A percentile compares a stretch with the other conserved stretches of the same genome.
These are phyloP conservation scores for Mycotypha africana DNA, from an alignment of 371 early-diverging fungal genomes.

Conservation along the genomic window DNA sequence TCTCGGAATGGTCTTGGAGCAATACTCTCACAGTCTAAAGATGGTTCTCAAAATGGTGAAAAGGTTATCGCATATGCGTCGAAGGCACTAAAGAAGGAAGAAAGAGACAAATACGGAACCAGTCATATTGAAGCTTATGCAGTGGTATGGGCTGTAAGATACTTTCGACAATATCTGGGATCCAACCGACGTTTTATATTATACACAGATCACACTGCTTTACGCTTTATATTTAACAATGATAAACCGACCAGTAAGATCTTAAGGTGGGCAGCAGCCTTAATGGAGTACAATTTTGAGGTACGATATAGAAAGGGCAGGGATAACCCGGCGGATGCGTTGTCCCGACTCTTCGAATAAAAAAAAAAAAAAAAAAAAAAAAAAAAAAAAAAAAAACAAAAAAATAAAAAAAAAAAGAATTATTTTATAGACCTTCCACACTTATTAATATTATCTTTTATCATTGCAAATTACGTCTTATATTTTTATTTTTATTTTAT, in stretches of 20 bases:
- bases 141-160: not conserved
- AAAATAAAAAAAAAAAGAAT: too few relatives aligned
- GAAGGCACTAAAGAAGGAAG: not conserved
- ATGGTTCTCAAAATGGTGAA: slow-evolving; percentile 2
- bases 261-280: slow-evolving; percentile 18
- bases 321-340: slow-evolving; percentile 19
- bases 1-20: slow-evolving; percentile 32
- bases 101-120: not conserved
- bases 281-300: slow-evolving; percentile 18
- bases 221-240: not conserved
- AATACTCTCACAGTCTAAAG: slow-evolving; percentile 19
- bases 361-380: not conserved
- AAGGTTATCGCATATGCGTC: not conserved
- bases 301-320: slow-evolving; percentile 14
- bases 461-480: too few relatives aligned
- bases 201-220: not conserved
- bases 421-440: too few relatives aligned
- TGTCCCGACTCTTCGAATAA: slow-evolving; percentile 5
- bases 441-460: too few relatives aligned
- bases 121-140: not conserved
- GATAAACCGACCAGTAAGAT: slow-evolving; percentile 2
- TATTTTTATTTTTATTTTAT: too few relatives aligned
- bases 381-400: too few relatives aligned
- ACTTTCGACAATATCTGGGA: not conserved
- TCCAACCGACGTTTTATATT: not conserved